Base-by-base conservation (phyloP, 1,284 basidiomycete genomes). In the Moesziomyces antarcticus region DNA sequence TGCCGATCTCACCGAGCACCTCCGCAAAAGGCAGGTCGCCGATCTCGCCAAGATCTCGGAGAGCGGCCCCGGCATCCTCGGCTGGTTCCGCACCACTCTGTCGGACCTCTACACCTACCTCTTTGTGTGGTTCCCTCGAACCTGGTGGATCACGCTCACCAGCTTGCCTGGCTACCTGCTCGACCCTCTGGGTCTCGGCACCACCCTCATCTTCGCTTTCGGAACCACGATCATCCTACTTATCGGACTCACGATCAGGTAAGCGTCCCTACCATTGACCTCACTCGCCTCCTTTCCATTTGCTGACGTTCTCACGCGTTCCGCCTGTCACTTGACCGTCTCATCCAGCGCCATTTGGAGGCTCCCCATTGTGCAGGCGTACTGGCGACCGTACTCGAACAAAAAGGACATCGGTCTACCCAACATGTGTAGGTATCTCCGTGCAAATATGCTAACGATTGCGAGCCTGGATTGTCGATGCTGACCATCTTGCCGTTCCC, bases 81-180 rank as follows among this genome's bases (percentile, higher is more conserved):
- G 50, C 53, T 74, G 67, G 67, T 50, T 71, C 21, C 11, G 20
- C 0, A 44, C 56, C 20, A 54, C 52, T 3, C 4, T 66, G 14
- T 44, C 46, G 3, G 72, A 74, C 35, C n/a, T 70, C 16, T 45
- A 14, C 30, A 60, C 65, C 40, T 74, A 60, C 48, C 27, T 56
- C 14, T 35, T 67, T 27, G 53, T 46, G 2, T 73, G 71, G 71
- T 25, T 73, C 35, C 62, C 57, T 30, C 48, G 30, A 21, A 70
- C 59, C 5, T 74, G 67, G 67, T 70, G 61, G 55, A 18, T 24
- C 25, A 62, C 65, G 13, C 25, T 71, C 4, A 66, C 63, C 45
- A 70, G 67, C 49, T 43, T 70, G 43, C 72, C 72, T 8, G 30
- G 51, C 25, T 52, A 59, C 35, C 13, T 70, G 11, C 33, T 67